Conservation (phyloP, 179 eudicot genomes). For the Drosera spatulata region DNA sequence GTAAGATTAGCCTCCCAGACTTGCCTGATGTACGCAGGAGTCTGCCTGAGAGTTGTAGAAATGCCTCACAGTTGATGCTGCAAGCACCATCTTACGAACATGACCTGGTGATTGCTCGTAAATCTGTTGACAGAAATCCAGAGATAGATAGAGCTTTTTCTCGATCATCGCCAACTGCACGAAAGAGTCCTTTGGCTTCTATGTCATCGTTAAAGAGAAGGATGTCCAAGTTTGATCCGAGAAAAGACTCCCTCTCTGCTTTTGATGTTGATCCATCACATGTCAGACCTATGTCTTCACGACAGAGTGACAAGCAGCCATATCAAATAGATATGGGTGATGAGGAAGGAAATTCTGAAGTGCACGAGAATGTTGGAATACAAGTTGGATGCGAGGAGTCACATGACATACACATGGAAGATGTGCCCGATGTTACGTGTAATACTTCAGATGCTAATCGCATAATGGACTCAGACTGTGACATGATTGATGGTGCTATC, state of each 20-base stretch:
- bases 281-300: constrained; percentile 12
- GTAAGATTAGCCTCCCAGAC: constrained; percentile 33
- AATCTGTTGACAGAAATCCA: constrained; percentile 17
- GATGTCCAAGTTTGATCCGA: constrained; percentile 23
- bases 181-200: constrained; percentile 13
- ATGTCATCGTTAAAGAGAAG: constrained; percentile 38
- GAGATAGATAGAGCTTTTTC: constrained; percentile 2
- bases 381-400: constrained; percentile 12
- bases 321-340: constrained; percentile 14
- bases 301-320: constrained; percentile 13
- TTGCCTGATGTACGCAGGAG: constrained; percentile 17
- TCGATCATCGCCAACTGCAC: background rate
- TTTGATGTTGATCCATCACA: constrained; percentile 23
- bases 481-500: constrained; percentile 3
- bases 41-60: constrained; percentile 16
- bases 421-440: constrained; percentile 1
- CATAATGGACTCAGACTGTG: background rate
- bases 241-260: constrained; percentile 38
- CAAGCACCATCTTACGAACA: constrained; percentile 17
- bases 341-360: constrained; percentile 15
- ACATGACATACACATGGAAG: constrained; percentile 9
- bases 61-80: constrained; percentile 14
- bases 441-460: background rate
- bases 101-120: constrained; percentile 16
- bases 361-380: constrained; percentile 14